Base-by-base conservation (phyloP, 1,139 yeast species). In the Casaregolazyma lundiana region DNA sequence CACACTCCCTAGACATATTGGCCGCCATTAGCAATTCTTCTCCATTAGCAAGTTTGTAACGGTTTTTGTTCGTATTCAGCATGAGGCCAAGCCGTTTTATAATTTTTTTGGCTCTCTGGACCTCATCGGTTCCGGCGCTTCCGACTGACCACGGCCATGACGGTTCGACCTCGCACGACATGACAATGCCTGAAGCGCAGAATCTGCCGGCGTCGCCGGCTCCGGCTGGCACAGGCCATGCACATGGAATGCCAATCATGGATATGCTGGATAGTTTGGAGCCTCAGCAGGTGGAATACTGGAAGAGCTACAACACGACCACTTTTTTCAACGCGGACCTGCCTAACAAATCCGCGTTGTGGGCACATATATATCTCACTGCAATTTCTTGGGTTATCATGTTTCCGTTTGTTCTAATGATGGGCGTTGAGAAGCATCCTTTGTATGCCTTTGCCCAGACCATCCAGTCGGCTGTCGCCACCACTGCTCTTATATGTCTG, bases 221-320 rank as follows among this genome's bases (percentile, higher is more conserved):
- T 18, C 51, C 61, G 5, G 54, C 53, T n/a, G 48, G 50, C 22
- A 24, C 22, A 11, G 58, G 52, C 40, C 61, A 53, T 40, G 58
- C 68, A 48, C 96, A 88, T 59, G 96, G 96, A 0, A 63, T 77
- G 50, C 92, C 96, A 0, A 85, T 89, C 38, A 70, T 89, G 40
- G 71, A 85, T 43, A 55, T 64, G 50, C 84, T 87, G 1, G 60
- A 77, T 22, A 26, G 2, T 4, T 70, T 89, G 42, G 73, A 80
- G 35, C 85, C 92, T 0, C 84, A 80, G 46, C 96, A 89, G 64
- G 70, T 80, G 47, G 64, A 74, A 20, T 89, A 75, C 64, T 90
- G 97, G 97, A 82, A 81, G 47, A 64, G 66, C 34, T 90, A 88
- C 66, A 80, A 85, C 59, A 79, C 95, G n/a, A 83, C 94, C 5